phyloP scores from a whole-genome alignment of 2,329 filamentous ascomycete genomes.

The Fusarium udum region DNA sequence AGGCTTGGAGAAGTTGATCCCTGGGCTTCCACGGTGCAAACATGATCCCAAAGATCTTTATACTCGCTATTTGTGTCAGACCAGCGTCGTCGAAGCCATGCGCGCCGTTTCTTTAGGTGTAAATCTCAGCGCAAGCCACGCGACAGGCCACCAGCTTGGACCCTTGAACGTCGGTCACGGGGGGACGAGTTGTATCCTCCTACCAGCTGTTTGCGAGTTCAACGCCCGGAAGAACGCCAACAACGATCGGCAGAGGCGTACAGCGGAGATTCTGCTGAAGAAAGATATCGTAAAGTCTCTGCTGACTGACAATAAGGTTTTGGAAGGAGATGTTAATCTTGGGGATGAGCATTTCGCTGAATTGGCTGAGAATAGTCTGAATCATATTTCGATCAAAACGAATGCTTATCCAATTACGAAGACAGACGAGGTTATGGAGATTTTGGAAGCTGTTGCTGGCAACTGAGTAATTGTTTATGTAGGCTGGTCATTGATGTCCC shows the following conservation, averaged over 20 bases:
- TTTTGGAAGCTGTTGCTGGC: not conserved
- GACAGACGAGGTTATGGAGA: conserved; percentile 7
- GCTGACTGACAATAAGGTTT: not conserved
- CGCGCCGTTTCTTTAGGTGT: conserved; percentile 11
- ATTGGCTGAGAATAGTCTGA: conserved; percentile 7
- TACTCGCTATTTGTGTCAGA: conserved; percentile 5
- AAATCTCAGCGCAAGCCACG: conserved; percentile 10
- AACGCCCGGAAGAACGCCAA: not conserved
- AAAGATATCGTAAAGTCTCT: not conserved
- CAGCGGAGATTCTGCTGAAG: not conserved
- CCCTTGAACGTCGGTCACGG: conserved; percentile 10
- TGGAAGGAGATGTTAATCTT: not conserved
- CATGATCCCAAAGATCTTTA: not conserved
- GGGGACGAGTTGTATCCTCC: conserved; percentile 10
- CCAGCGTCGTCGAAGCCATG: conserved; percentile 2
- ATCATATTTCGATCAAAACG: conserved; percentile 12
- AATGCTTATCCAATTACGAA: conserved; percentile 4
- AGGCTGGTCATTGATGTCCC: no score
- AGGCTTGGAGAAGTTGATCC: not conserved
- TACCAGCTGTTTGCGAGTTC: conserved; percentile 15
- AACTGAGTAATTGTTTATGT: not conserved
- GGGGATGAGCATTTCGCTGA: not conserved
- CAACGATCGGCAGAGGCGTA: not conserved
- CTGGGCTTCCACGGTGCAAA: conserved; percentile 1
- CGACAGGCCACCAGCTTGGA: conserved; percentile 16